Evolutionary conservation across 1,284 basidiomycete species (phyloP), one percentile per base, ranked within the genome.

Genomic region (Pseudozyma sp.): DNA sequence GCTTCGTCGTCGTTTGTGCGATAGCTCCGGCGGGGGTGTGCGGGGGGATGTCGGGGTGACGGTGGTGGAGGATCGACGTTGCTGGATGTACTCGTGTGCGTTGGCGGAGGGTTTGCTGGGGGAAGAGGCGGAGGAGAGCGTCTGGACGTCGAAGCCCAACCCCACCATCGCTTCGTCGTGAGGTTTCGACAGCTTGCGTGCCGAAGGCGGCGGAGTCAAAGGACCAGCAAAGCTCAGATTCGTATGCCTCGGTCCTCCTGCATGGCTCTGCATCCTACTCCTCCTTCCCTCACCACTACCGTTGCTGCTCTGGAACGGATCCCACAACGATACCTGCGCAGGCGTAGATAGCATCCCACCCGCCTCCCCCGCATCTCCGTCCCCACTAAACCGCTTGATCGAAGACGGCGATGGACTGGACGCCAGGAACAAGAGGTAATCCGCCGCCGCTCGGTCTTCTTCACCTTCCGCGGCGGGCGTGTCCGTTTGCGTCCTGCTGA

Each of bases 401-500:
- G 63, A 63, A 8, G 63, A 63, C 3, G 67, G 72, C 37, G 72
- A 75, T 0, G 72, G 72, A 1, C 52, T 56, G 4, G 54, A 59
- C 0, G 72, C 72, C 1, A 75, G 51, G 40, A 63, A 70, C 17
- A 75, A 44, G 8, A 75, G 54, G 47, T 67, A 75, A 30, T 75
- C 63, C 7, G 72, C 72, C 13, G 72, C 72, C 0, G 62, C 54
- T 5, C 63, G 39, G n/a, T 69, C 70, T 5, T 57, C 60, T 3
- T 59, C 60, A 11, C 30, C 56, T 31, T 11, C 43, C 10, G n/a
- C 40, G 10, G 34, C 19, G 0, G 39, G 43, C 43, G 42, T 19
- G 9, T 19, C 49, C 16, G 54, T 19, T 34, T 45, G 46, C 40
- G 24, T 2, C 43, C 13, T 44, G 43, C 13, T 19, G 43, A 52